Base-by-base conservation (phyloP, 2,329 filamentous ascomycete genomes). In the Botrytis byssoidea region DNA sequence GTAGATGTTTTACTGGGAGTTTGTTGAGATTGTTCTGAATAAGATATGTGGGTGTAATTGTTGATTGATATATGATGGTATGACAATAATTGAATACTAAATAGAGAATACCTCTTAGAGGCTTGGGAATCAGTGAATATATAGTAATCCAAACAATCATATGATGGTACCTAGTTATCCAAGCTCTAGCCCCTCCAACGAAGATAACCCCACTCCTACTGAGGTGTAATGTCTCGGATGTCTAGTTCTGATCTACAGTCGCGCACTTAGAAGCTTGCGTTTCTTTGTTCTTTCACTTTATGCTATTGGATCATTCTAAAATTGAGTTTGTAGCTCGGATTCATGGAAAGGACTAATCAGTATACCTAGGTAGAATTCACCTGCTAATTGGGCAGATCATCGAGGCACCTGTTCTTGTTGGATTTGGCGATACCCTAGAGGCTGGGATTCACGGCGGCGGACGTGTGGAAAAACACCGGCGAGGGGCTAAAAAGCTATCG, bases 391-490 rank as follows among this genome's bases (percentile, higher is more conserved):
- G 29, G 35, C 35, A 64, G 20, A 70, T 55, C 32, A 51, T 61
- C 7, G 29, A 44, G 29, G 57, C 37, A 25, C 44, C n/a, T 40
- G 14, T 46, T 5, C 4, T n/a, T 29, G 29, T 25, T 20, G 51
- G 46, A 35, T 4, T 7, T 35, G 35, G 35, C 48, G 22, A 37
- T 22, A 32, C 37, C 37, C 57, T 46, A 48, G 25, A 35, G 40
- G 6, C 57, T 46, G 57, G 71, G 32, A 57, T 57, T 10, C 55
- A 64, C 29, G 57, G 66, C 66, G 44, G 71, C 57, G 71, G 37
- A 44, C 46, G 65, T 66, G 20, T 37, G 42, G 25, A 35, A 40
- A 25, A 7, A 71, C 8, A 20, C 42, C 42, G n/a, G 12, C 35
- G 25, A 40, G 22, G 51, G n/a, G 46, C 25, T 55, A 37, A n/a